Evolutionary conservation across 2,329 filamentous ascomycete species (phyloP).

Genomic region (Trichophyton benhamiae): DNA sequence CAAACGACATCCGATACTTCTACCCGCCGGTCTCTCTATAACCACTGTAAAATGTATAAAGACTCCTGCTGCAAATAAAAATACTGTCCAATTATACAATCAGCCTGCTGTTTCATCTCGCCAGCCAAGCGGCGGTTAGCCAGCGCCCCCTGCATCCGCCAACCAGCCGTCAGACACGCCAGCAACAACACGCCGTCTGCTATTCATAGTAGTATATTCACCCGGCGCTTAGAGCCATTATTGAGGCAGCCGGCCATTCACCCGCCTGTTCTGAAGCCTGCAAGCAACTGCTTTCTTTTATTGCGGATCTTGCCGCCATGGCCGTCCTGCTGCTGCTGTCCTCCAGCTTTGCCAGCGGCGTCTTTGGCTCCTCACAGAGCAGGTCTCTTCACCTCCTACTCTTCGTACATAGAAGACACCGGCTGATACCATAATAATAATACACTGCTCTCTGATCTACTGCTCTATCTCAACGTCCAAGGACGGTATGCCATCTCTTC

Average conservation of each 20-base stretch:
- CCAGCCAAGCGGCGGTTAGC: not conserved
- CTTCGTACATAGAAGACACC: no score
- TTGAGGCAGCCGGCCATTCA: not conserved
- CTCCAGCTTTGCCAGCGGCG: not conserved
- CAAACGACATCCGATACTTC: no score
- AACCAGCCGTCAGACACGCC: not conserved
- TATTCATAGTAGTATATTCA: not conserved
- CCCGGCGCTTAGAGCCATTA: not conserved
- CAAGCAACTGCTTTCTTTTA: not conserved
- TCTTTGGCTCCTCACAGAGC: not conserved
- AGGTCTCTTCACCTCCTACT: no score
- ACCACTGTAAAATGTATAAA: no score
- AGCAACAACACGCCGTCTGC: not conserved
- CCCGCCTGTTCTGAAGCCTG: not conserved
- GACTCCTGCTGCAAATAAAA: no score
- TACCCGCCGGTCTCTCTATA: no score
- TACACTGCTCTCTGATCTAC: not conserved
- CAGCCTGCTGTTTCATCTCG: no score
- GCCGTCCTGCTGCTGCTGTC: not conserved
- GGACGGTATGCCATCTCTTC: not conserved
- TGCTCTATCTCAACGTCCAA: not conserved
- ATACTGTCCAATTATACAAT: no score
- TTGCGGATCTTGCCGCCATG: not conserved
- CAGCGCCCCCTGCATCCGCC: not conserved
- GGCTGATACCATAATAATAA: not conserved